A percentile compares a stretch with the other conserved stretches of the same genome.
Conservation (phyloP, 202 grass and related monocot genomes). For the Elaeis oleifera region DNA sequence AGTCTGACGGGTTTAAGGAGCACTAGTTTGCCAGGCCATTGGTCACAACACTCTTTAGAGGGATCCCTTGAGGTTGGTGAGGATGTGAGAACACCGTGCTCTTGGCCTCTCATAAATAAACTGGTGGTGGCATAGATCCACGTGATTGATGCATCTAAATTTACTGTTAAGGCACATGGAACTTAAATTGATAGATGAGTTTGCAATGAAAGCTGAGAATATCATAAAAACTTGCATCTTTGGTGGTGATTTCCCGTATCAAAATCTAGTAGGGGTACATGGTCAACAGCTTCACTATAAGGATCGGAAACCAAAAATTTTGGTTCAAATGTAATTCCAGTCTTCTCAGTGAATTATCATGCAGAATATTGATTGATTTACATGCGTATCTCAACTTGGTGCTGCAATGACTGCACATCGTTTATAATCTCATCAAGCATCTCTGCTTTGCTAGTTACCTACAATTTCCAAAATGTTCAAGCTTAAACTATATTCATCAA, state of each 20-base stretch:
- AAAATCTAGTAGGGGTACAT: constrained; percentile 24
- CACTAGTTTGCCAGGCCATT: too few relatives aligned
- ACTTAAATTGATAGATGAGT: background rate
- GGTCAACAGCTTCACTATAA: constrained; percentile 54
- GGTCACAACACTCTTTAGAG: background rate
- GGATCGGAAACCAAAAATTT: constrained; percentile 27
- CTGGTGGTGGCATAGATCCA: background rate
- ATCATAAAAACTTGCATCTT: constrained; percentile 25
- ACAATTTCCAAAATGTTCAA: too few relatives aligned
- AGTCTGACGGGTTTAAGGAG: constrained; percentile 5
- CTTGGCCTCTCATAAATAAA: constrained; percentile 4
- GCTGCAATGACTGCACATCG: constrained; percentile 66
- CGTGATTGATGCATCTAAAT: constrained; percentile 7
- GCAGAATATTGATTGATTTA: too few relatives aligned
- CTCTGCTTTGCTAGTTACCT: constrained; percentile 11
- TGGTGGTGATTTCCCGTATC: constrained; percentile 4
- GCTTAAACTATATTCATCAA: too few relatives aligned
- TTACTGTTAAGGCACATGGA: background rate
- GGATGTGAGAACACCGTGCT: background rate
- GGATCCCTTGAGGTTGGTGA: constrained; percentile 8
- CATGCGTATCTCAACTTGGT: constrained; percentile 42
- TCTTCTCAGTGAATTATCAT: too few relatives aligned
- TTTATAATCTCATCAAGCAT: constrained; percentile 83
- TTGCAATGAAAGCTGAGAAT: background rate
- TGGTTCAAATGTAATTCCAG: background rate